Percentiles rank a stretch among this genome's conserved stretches.
These are phyloP conservation scores for Linum tenue DNA, from an alignment of 345 rosid genomes.

Conservation along the genomic window DNA sequence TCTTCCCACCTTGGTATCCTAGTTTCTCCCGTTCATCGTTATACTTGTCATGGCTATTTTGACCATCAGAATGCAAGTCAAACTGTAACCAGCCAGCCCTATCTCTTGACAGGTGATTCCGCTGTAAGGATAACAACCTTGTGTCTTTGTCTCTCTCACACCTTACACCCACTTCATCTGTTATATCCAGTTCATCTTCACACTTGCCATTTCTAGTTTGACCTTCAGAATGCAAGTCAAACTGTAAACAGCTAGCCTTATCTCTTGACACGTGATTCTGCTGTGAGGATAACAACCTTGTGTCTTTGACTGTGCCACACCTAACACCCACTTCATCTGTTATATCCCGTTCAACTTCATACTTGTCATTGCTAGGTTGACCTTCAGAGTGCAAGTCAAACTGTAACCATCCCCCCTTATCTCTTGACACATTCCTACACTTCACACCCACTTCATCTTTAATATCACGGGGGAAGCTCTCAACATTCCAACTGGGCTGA, in stretches of 20 bases:
- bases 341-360: constrained; percentile 20
- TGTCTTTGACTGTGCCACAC: constrained; percentile 14
- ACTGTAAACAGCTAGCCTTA: constrained; percentile 14
- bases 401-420: constrained; percentile 16
- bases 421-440: constrained; percentile 13
- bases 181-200: constrained; percentile 20
- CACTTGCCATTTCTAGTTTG: constrained; percentile 11
- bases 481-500: constrained; percentile 28
- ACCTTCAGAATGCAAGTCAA: constrained; percentile 15
- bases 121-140: constrained; percentile 9
- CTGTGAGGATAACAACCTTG: constrained; percentile 9
- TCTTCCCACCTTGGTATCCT: constrained; percentile 16
- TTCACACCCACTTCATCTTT: constrained; percentile 27
- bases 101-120: constrained; percentile 13
- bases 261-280: constrained; percentile 13
- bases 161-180: constrained; percentile 27
- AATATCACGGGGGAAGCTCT: constrained; percentile 23
- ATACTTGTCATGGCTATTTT: constrained; percentile 13
- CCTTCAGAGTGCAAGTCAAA: constrained; percentile 13
- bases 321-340: constrained; percentile 27
- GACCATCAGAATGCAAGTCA: constrained; percentile 15
- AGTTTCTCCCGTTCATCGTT: constrained; percentile 21
- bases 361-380: constrained; percentile 13
- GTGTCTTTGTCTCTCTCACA: constrained; percentile 14
- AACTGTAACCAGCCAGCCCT: constrained; percentile 15